Conservation (phyloP, 2,329 filamentous ascomycete species). For the Cyclaneusma minus region DNA sequence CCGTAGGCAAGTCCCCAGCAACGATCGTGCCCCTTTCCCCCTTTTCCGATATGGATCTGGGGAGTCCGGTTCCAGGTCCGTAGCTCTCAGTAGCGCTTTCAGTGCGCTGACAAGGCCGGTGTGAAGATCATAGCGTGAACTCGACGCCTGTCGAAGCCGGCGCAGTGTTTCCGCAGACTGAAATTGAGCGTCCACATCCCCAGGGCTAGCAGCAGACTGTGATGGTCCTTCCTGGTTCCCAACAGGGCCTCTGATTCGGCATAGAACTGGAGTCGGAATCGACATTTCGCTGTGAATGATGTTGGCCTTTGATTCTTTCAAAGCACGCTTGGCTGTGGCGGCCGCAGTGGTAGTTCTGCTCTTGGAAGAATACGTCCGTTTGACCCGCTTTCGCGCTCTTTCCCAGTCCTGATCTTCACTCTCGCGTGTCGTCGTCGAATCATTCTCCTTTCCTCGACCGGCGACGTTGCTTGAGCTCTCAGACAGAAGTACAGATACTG, state of each 20-base stretch:
- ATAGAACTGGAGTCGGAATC: too few relatives aligned
- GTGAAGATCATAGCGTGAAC: constrained; percentile 21
- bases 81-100: constrained; percentile 28
- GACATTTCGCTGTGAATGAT: too few relatives aligned
- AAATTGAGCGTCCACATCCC: constrained; percentile 6
- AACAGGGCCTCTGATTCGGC: too few relatives aligned
- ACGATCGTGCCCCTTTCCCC: constrained; percentile 15
- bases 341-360: too few relatives aligned
- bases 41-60: neutral
- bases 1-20: constrained; percentile 32
- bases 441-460: too few relatives aligned
- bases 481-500: too few relatives aligned
- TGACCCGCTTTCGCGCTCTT: constrained; percentile 11
- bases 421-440: too few relatives aligned
- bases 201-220: too few relatives aligned
- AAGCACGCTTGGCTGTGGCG: too few relatives aligned
- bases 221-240: too few relatives aligned
- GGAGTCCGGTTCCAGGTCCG: constrained; percentile 7
- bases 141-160: constrained; percentile 17
- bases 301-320: too few relatives aligned
- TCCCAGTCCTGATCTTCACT: constrained; percentile 14
- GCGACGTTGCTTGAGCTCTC: too few relatives aligned
- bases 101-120: constrained; percentile 29
- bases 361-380: constrained; percentile 17
- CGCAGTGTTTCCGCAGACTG: constrained; percentile 17